A percentile compares a stretch with the other conserved stretches of the same genome.
These are phyloP conservation scores for Botryotinia calthae DNA, from an alignment of 2,329 filamentous ascomycete species.

Conservation along the genomic window DNA sequence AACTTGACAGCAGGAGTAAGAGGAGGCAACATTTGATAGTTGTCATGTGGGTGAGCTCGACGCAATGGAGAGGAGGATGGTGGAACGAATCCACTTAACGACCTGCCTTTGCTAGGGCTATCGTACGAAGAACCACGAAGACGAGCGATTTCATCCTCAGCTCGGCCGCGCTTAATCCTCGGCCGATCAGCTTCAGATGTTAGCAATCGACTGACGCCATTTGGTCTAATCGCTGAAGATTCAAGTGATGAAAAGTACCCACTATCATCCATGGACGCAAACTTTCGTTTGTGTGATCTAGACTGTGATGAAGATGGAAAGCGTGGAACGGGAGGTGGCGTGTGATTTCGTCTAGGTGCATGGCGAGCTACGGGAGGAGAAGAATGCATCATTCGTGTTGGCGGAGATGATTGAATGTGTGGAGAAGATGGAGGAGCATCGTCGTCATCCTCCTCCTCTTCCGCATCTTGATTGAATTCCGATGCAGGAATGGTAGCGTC, in stretches of 20 bases:
- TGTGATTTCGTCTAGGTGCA: constrained; percentile 60
- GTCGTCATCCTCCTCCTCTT: constrained; percentile 41
- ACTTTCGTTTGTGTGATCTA: constrained; percentile 70
- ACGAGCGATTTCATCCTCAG: constrained; percentile 92
- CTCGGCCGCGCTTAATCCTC: constrained; percentile 80
- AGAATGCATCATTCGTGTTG: constrained; percentile 72
- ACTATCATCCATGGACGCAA: constrained; percentile 82
- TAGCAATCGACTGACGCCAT: constrained; percentile 59
- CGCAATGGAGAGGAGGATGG: constrained; percentile 69
- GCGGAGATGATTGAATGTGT: constrained; percentile 65
- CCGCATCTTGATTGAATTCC: constrained; percentile 57
- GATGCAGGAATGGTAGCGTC: constrained; percentile 76
- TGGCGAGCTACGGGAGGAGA: constrained; percentile 77
- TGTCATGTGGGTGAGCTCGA: constrained; percentile 44
- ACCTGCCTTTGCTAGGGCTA: constrained; percentile 73
- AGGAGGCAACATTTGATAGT: constrained; percentile 65
- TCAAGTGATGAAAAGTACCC: constrained; percentile 96
- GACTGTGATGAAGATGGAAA: constrained; percentile 61
- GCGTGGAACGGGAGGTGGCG: constrained; percentile 68
- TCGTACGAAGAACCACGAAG: constrained; percentile 91
- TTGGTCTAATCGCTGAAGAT: constrained; percentile 78
- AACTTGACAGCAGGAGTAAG: constrained; percentile 83
- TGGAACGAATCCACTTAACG: constrained; percentile 41
- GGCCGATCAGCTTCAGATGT: constrained; percentile 80
- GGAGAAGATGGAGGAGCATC: constrained; percentile 37